Conservation (phyloP, 768 basidiomycete genomes). For the Pleurotus ostreatus region DNA sequence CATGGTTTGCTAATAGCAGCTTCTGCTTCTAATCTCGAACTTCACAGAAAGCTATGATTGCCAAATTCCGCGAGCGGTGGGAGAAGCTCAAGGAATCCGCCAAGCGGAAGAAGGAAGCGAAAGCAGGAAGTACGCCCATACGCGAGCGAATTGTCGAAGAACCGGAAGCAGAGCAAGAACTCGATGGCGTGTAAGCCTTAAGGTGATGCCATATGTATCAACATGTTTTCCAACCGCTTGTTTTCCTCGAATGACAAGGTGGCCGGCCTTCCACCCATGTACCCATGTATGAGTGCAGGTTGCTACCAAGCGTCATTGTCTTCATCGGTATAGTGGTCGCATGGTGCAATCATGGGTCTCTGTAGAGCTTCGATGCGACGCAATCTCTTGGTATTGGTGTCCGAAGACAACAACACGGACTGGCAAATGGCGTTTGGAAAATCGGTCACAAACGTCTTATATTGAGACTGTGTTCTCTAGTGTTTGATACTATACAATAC, state of each 20-base stretch:
- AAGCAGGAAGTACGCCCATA: slow-evolving; percentile 41
- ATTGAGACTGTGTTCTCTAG: too few relatives aligned
- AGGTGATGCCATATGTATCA: not conserved
- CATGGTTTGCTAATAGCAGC: not conserved
- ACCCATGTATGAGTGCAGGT: not conserved
- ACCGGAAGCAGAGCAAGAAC: slow-evolving; percentile 50
- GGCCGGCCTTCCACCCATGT: not conserved
- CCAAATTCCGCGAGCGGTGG: slow-evolving; percentile 83
- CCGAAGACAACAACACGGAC: too few relatives aligned
- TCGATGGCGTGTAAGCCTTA: slow-evolving; percentile 30
- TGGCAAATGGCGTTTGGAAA: too few relatives aligned
- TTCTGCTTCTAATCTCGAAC: not conserved
- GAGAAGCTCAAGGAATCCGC: slow-evolving; percentile 87
- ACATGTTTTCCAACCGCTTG: not conserved
- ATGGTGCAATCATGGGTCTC: too few relatives aligned
- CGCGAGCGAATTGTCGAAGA: slow-evolving; percentile 75
- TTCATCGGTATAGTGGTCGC: too few relatives aligned
- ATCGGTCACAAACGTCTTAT: too few relatives aligned
- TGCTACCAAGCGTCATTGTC: not conserved
- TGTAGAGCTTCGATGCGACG: too few relatives aligned
- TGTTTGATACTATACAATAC: too few relatives aligned
- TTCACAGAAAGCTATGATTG: slow-evolving; percentile 74
- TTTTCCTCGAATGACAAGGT: not conserved
- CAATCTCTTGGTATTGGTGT: too few relatives aligned
- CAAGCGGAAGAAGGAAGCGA: slow-evolving; percentile 79